These are phyloP conservation scores for Coemansia erecta DNA, from an alignment of 192 early-diverging fungal genomes.

Conservation along the genomic window DNA sequence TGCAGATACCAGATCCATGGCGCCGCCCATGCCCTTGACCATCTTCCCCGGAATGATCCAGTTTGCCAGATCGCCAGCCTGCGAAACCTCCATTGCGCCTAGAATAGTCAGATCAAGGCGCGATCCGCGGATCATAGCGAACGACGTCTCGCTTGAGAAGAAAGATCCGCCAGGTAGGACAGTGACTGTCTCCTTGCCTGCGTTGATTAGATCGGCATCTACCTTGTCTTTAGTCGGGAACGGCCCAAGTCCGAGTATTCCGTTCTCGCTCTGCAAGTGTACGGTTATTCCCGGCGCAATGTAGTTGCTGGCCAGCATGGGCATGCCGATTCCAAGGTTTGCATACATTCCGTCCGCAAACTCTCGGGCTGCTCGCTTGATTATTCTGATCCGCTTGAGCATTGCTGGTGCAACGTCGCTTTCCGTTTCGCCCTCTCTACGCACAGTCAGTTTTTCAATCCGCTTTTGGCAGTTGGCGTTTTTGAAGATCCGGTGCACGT, in stretches of 20 bases:
- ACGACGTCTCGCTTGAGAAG: constrained; percentile 69
- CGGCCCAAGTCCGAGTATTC: constrained; percentile 70
- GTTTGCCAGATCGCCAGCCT: constrained; percentile 71
- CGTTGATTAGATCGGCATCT: constrained; percentile 76
- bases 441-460: constrained; percentile 57
- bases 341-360: constrained; percentile 71
- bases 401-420: constrained; percentile 21
- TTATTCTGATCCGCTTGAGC: constrained; percentile 61
- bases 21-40: constrained; percentile 81
- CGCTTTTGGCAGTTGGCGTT: constrained; percentile 64
- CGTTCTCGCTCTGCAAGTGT: constrained; percentile 72
- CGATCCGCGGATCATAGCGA: constrained; percentile 73
- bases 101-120: constrained; percentile 71
- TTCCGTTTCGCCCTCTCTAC: constrained; percentile 4
- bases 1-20: constrained; percentile 75
- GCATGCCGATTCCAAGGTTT: constrained; percentile 74
- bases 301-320: constrained; percentile 72
- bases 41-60: constrained; percentile 81
- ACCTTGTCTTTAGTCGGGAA: constrained; percentile 65
- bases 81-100: constrained; percentile 60
- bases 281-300: constrained; percentile 63
- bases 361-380: constrained; percentile 69
- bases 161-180: constrained; percentile 62
- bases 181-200: constrained; percentile 60
- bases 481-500: constrained; percentile 66